These are phyloP conservation scores for Candida corydali DNA, from an alignment of 805 yeast species.

Conservation along the genomic window DNA sequence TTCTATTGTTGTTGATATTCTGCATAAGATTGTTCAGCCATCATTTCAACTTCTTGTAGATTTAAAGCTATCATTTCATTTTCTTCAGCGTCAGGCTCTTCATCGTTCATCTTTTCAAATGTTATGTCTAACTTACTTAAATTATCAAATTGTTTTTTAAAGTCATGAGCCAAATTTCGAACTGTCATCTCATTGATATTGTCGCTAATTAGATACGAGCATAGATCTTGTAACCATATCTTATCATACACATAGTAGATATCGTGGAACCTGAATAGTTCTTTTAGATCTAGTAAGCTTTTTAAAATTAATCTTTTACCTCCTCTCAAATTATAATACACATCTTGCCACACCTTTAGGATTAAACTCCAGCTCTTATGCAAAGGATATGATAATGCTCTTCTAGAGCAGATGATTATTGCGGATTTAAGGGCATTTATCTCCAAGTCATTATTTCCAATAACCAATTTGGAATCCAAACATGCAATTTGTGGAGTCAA, in stretches of 20 bases:
- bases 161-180: slow-evolving; percentile 63
- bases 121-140: slow-evolving; percentile 46
- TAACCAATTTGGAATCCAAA: slow-evolving; percentile 57
- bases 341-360: slow-evolving; percentile 70
- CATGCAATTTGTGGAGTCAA: slow-evolving; percentile 72
- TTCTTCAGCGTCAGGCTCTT: slow-evolving; percentile 10
- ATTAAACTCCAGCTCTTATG: slow-evolving; percentile 66
- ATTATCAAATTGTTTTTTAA: slow-evolving; percentile 39
- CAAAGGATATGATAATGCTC: slow-evolving; percentile 77
- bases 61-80: slow-evolving; percentile 42
- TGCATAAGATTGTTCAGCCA: slow-evolving; percentile 44
- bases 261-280: slow-evolving; percentile 77
- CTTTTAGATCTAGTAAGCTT: slow-evolving; percentile 57
- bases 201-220: slow-evolving; percentile 66
- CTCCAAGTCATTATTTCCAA: slow-evolving; percentile 15
- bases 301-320: slow-evolving; percentile 68
- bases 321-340: slow-evolving; percentile 54
- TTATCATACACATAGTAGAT: slow-evolving; percentile 80
- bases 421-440: slow-evolving; percentile 45
- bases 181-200: slow-evolving; percentile 56
- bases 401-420: slow-evolving; percentile 58
- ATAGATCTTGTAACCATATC: slow-evolving; percentile 70
- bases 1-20: slow-evolving; percentile 20
- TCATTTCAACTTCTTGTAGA: slow-evolving; percentile 52
- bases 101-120: slow-evolving; percentile 45